Evolutionary conservation across 1,284 basidiomycete genomes (phyloP), one percentile per base, ranked within the genome.

Genomic region (Pseudozyma thailandica): DNA sequence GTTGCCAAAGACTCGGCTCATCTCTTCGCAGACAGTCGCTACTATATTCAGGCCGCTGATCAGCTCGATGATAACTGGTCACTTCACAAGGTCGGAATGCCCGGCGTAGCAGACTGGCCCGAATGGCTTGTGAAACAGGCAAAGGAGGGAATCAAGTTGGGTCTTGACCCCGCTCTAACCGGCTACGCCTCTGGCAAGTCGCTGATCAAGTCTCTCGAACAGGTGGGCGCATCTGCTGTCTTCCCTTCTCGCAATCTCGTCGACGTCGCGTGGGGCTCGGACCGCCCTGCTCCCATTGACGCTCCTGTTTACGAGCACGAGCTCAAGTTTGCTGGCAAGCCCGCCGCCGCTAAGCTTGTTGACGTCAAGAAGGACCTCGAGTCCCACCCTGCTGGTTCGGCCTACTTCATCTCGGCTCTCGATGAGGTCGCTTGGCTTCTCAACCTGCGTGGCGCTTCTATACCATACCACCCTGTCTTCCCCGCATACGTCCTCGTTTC

Each of bases 141-240:
- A 12, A 87, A 86, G 45, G 84, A 86, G 55, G 84, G 84, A 2
- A 80, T 86, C 25, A 86, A 89, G 64, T 88, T 96, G 54, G 94
- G 94, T 13, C 87, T 96, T 54, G 94, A 97, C 83, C 92, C 93
- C 9, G 90, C 92, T 26, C 90, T 95, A 85, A 86, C 95, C 60
- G 88, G 92, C 3, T 88, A 91, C 76, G 88, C 91, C 78, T 73
- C 56, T 78, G 90, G 89, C 31, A 58, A 62, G 38, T 15, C 33
- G 21, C 61, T 81, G 6, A 35, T 72, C 8, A 9, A n/a, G 1
- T 6, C 49, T 18, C 46, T 80, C 18, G 35, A 50, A 4, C 12
- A 51, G 6, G 51, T 37, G 13, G 37, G 43, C 15, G 54, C 53
- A 5, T 88, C 81, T 87, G 90, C 64, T 86, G 88, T 75, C 87